phyloP scores from a whole-genome alignment of 2,329 filamentous ascomycete species.

The Mycosphaerella arachidis region DNA sequence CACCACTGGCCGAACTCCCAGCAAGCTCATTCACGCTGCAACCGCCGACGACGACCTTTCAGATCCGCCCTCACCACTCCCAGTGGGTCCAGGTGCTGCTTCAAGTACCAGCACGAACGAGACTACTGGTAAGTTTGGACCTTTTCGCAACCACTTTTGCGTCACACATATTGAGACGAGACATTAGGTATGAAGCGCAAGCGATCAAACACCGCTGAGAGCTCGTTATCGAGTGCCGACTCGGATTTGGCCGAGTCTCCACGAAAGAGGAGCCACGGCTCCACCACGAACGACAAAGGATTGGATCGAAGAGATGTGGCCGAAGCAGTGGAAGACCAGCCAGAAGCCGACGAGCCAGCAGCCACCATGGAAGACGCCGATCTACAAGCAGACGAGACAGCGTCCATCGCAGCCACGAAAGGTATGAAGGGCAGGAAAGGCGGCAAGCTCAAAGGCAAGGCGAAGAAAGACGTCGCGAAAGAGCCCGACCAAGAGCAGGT shows the following conservation, averaged over 20 bases:
- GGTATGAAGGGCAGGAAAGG: slow-evolving; percentile 44
- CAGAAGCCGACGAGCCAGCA: slow-evolving; percentile 37
- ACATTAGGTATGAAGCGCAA: slow-evolving; percentile 41
- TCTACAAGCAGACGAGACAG: slow-evolving; percentile 26
- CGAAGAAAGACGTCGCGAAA: slow-evolving; percentile 30
- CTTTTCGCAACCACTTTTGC: neutral
- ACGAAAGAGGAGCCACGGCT: slow-evolving; percentile 31
- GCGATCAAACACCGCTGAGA: slow-evolving; percentile 38
- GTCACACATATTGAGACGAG: neutral
- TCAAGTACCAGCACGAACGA: slow-evolving; percentile 31
- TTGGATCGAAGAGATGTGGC: slow-evolving; percentile 29
- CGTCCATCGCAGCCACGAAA: slow-evolving; percentile 27
- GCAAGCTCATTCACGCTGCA: slow-evolving; percentile 65
- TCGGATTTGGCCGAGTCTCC: slow-evolving; percentile 34
- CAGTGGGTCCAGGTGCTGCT: slow-evolving; percentile 24
- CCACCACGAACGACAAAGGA: slow-evolving; percentile 19
- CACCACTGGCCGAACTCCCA: slow-evolving; percentile 64
- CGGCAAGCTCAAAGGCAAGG: slow-evolving; percentile 21
- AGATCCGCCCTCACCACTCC: slow-evolving; percentile 35
- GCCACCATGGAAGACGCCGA: slow-evolving; percentile 26
- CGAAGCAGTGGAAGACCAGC: slow-evolving; percentile 32
- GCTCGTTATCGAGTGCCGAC: slow-evolving; percentile 36
- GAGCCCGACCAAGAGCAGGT: slow-evolving; percentile 17
- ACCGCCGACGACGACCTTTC: slow-evolving; percentile 39
- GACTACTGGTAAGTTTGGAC: slow-evolving; percentile 21